Evolutionary conservation across 176 grass and related monocot species (phyloP).

Genomic region (Zoysia pacifica): DNA sequence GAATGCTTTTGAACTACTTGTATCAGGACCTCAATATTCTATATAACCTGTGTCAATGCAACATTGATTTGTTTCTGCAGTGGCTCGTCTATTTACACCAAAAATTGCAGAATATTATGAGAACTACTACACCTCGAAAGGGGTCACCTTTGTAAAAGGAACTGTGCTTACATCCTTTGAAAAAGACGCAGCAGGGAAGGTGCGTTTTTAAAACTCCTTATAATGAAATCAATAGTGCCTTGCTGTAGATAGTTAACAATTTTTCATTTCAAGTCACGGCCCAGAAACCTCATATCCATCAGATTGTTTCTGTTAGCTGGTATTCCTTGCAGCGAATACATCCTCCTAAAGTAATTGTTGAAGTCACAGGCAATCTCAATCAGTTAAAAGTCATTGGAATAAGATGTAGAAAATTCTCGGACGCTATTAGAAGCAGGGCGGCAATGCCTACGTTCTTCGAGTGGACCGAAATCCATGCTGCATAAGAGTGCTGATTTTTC

Average conservation of each 20-base stretch:
- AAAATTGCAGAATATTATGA: constrained; percentile 96
- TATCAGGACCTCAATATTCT: background rate
- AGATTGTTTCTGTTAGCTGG: background rate
- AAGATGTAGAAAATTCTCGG: background rate
- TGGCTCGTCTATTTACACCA: constrained; percentile 77
- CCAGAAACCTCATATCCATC: background rate
- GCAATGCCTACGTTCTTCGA: background rate
- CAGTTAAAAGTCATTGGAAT: background rate
- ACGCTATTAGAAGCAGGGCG: background rate
- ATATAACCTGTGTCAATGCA: constrained; percentile 16
- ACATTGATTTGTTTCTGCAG: constrained; percentile 47
- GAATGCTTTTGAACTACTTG: background rate
- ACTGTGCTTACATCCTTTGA: constrained; percentile 86
- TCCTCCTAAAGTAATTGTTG: constrained; percentile 11
- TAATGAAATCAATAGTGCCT: constrained; percentile 4
- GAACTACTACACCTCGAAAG: constrained; percentile 71
- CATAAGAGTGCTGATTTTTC: background rate
- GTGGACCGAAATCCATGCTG: background rate
- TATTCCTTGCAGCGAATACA: background rate
- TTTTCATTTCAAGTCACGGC: background rate
- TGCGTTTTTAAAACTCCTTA: constrained; percentile 33
- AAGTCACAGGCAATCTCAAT: background rate
- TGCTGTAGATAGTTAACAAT: background rate
- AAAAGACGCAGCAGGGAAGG: constrained; percentile 64
- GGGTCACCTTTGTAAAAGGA: constrained; percentile 89